These are phyloP conservation scores for Neurospora terricola DNA, from an alignment of 495 filamentous ascomycete genomes.

Conservation along the genomic window DNA sequence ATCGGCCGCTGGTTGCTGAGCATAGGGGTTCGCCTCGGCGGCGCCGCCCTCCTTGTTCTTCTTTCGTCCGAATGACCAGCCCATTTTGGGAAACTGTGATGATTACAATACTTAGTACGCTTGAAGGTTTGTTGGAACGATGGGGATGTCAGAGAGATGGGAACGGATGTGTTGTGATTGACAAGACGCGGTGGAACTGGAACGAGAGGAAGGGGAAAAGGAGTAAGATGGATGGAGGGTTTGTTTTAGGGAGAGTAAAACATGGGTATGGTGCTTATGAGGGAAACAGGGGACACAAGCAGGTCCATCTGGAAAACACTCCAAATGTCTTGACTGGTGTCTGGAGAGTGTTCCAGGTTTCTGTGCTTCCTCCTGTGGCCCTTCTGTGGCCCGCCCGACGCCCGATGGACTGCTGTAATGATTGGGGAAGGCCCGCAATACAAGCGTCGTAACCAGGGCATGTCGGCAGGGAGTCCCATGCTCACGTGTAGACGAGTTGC, in stretches of 20 bases:
- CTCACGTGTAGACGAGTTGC: not conserved
- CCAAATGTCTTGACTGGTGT: not conserved
- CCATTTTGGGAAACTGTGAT: not conserved
- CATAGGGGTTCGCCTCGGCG: slow-evolving; percentile 57
- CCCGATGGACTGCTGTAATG: not conserved
- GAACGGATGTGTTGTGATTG: not conserved
- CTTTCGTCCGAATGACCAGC: slow-evolving; percentile 24
- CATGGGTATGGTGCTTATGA: not conserved
- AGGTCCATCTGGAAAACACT: not conserved
- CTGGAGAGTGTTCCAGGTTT: not conserved
- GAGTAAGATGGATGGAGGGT: not conserved
- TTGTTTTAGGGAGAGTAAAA: not conserved
- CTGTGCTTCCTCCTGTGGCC: not conserved
- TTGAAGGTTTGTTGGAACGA: not conserved
- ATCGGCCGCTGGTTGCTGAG: slow-evolving; percentile 48
- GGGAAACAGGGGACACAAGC: not conserved
- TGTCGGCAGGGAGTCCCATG: not conserved
- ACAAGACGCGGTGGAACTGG: not conserved
- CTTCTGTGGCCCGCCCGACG: not conserved
- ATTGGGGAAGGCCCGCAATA: not conserved
- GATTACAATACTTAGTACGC: not conserved
- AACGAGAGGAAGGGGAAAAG: not conserved
- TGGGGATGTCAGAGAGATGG: not conserved
- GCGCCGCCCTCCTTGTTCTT: slow-evolving; percentile 48
- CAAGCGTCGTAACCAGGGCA: not conserved